Evolutionary conservation across 768 basidiomycete genomes (phyloP).

Genomic region (Auriculariales sp.): DNA sequence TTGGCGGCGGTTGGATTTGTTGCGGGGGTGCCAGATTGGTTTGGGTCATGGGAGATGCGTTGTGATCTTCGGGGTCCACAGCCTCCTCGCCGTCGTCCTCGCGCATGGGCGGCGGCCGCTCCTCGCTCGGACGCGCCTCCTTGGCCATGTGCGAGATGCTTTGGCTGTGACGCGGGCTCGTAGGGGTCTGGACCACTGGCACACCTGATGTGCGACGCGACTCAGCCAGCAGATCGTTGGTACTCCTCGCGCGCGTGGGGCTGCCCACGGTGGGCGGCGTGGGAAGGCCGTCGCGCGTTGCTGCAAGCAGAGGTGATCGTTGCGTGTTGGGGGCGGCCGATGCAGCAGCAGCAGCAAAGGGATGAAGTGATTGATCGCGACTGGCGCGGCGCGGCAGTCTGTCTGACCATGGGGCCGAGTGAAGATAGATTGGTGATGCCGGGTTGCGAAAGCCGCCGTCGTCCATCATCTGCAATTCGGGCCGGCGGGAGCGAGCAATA

Average conservation of each 20-base stretch:
- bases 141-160: background rate
- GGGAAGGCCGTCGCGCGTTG: background rate
- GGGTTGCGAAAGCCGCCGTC: slow-evolving; percentile 4
- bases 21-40: slow-evolving; percentile 8
- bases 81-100: background rate
- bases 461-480: no score
- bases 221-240: slow-evolving; percentile 32
- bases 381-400: background rate
- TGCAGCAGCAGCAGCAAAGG: no score
- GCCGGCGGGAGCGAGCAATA: slow-evolving; percentile 33
- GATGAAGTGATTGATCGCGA: background rate
- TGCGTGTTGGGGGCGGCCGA: no score
- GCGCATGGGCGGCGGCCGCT: background rate
- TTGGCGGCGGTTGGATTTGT: slow-evolving; percentile 40
- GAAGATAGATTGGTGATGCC: slow-evolving; percentile 6
- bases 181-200: slow-evolving; percentile 12
- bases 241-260: slow-evolving; percentile 39
- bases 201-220: slow-evolving; percentile 20
- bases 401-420: background rate
- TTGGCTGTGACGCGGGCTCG: background rate
- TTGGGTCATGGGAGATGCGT: background rate
- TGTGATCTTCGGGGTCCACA: background rate
- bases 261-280: slow-evolving; percentile 13
- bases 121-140: background rate
- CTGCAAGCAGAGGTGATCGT: background rate